Conservation (phyloP, 2,329 filamentous ascomycete species). For the Neonectria magnoliae region DNA sequence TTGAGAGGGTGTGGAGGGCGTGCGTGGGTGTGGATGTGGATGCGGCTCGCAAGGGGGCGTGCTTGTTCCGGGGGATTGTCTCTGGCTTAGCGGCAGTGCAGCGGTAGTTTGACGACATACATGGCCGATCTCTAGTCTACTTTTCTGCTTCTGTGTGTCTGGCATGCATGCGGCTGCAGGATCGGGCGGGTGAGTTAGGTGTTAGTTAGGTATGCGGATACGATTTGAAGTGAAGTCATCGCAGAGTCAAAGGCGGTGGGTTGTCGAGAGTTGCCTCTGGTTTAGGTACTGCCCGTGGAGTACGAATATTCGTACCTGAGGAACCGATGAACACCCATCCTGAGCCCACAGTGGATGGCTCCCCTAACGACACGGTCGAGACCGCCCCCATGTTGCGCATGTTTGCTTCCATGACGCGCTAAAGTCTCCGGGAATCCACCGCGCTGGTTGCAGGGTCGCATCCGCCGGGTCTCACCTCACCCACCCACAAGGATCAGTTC, state of each 20-base stretch:
- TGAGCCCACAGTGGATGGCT: slow-evolving; percentile 1
- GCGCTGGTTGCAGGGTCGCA: slow-evolving; percentile 11
- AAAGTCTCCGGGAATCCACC: slow-evolving; percentile 2
- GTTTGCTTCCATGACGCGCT: background rate
- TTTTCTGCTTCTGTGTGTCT: background rate
- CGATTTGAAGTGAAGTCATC: background rate
- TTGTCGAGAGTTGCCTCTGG: background rate
- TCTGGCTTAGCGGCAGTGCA: background rate
- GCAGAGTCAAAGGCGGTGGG: background rate
- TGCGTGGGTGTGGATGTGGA: background rate
- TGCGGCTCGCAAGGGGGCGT: background rate
- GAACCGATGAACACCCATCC: background rate
- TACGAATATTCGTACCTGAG: background rate
- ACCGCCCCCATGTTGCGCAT: no score
- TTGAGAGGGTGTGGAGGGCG: background rate
- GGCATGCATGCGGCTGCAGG: background rate
- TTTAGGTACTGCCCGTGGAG: background rate
- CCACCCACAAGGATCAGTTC: background rate
- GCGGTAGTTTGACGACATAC: background rate
- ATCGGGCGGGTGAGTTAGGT: background rate
- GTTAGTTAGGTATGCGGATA: background rate
- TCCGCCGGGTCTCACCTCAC: background rate
- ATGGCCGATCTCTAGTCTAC: background rate
- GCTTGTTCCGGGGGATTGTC: background rate
- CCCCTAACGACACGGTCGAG: slow-evolving; percentile 4